Conservation (phyloP, 495 filamentous ascomycete species). For the Rostrohypoxylon terebratum region DNA sequence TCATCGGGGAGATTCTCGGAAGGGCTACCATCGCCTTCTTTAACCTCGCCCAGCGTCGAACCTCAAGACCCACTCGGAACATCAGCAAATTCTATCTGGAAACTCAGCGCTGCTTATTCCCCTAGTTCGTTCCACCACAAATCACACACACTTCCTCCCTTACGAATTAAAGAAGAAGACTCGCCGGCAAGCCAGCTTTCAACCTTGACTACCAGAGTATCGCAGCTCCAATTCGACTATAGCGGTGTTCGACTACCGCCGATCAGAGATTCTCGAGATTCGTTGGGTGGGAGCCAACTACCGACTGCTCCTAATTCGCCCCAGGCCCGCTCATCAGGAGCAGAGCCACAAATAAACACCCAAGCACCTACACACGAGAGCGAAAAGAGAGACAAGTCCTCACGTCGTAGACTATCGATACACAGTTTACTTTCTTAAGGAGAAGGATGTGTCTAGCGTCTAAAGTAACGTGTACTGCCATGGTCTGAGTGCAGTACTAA, state of each 20-base stretch:
- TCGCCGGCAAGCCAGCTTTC: neutral
- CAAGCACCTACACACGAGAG: neutral
- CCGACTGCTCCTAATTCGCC: constrained; percentile 53
- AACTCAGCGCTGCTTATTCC: constrained; percentile 69
- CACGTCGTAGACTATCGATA: neutral
- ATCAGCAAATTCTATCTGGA: constrained; percentile 72
- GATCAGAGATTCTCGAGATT: constrained; percentile 14
- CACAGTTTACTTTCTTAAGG: neutral
- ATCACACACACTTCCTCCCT: constrained; percentile 48
- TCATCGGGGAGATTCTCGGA: constrained; percentile 66
- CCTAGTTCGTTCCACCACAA: constrained; percentile 50
- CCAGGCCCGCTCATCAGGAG: constrained; percentile 4
- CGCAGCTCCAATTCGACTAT: neutral
- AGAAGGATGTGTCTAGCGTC: neutral
- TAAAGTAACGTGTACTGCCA: neutral
- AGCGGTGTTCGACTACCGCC: constrained; percentile 21
- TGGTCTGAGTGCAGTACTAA: neutral
- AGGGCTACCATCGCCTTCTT: constrained; percentile 76
- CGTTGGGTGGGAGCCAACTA: constrained; percentile 23
- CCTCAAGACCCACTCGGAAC: constrained; percentile 75
- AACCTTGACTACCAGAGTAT: neutral
- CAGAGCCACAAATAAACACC: neutral
- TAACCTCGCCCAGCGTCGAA: constrained; percentile 68
- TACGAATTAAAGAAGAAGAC: constrained; percentile 32
- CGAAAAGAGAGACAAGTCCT: neutral